A percentile compares a stretch with the other conserved stretches of the same genome.
Conservation (phyloP, 2,329 filamentous ascomycete genomes). For the Zymoseptoria brevis region DNA sequence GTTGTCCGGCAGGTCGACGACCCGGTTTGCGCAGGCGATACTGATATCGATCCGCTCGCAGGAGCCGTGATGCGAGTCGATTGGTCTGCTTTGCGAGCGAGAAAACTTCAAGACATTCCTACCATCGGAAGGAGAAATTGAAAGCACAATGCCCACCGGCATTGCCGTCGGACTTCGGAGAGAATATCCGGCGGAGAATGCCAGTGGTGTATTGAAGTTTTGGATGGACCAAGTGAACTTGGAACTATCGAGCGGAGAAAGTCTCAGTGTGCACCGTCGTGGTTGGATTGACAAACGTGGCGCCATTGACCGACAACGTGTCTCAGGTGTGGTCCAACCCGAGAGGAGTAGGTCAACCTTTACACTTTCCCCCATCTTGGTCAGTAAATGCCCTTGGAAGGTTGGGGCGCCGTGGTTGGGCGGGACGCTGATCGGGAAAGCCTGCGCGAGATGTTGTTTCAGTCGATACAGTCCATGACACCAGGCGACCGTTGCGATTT, state of each 20-base stretch:
- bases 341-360: not conserved
- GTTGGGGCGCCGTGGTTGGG: not conserved
- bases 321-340: not conserved
- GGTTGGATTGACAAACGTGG: not conserved
- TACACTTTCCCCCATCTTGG: not conserved
- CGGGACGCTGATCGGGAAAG: not conserved
- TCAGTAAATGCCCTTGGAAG: not conserved
- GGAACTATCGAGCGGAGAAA: not conserved
- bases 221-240: not conserved
- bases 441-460: not conserved
- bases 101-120: not conserved
- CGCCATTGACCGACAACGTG: not conserved
- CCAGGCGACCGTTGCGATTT: not conserved
- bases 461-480: not conserved
- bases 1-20: not conserved
- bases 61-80: not conserved
- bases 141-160: not conserved
- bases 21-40: not conserved
- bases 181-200: not conserved
- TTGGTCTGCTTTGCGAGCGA: not conserved
- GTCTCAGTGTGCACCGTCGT: not conserved
- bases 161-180: not conserved
- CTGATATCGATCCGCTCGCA: not conserved
- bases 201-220: not conserved
- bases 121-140: not conserved